Base-by-base conservation (phyloP, 352 stramenopile species). In the Pythium chondricola region DNA sequence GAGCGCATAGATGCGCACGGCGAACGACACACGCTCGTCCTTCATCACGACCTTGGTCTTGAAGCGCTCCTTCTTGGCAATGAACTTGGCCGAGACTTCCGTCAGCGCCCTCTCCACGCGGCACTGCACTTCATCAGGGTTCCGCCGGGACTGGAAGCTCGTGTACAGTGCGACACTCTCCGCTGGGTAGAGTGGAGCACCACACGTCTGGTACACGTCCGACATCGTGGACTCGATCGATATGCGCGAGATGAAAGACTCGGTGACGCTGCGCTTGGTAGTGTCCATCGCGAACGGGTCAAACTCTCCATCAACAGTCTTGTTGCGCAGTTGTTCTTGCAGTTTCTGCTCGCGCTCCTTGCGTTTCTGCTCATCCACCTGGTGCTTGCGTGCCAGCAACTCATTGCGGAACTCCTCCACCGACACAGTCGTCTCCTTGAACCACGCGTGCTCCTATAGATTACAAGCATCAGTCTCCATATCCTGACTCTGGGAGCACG, bases 11-110 rank as follows among this genome's bases (percentile, higher is more conserved):
- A 88, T 84, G 35, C 74, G 72, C 45, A 74, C 67, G 21, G 69
- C 60, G 27, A 85, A 71, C 21, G 62, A 65, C 32, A 89, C 68
- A 29, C 75, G 68, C 39, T 81, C 69, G n/a, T 52, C 52, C 55
- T 70, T 56, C 63, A 87, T 71, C 43, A 54, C 65, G n/a, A 55
- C 74, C 63, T 87, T 87, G 39, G 66, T 87, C 69, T 89, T 87
- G 43, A 89, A 89, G 5, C 73, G 65, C 31, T 75, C 67, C 47
- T 83, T 82, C 58, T 78, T 74, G 29, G 52, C 56, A 25, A 83
- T 59, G 35, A 82, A 69, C 10, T 63, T 53, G 25, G 73, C 74
- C 24, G 66, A 69, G 16, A 72, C 25, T 25, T 84, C 69, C n/a
- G 50, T 55, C 16, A 89, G 54, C 22, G 61, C 71, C 49, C 63